Conservation (phyloP, 2,329 filamentous ascomycete genomes). For the Aphanocladium album region DNA sequence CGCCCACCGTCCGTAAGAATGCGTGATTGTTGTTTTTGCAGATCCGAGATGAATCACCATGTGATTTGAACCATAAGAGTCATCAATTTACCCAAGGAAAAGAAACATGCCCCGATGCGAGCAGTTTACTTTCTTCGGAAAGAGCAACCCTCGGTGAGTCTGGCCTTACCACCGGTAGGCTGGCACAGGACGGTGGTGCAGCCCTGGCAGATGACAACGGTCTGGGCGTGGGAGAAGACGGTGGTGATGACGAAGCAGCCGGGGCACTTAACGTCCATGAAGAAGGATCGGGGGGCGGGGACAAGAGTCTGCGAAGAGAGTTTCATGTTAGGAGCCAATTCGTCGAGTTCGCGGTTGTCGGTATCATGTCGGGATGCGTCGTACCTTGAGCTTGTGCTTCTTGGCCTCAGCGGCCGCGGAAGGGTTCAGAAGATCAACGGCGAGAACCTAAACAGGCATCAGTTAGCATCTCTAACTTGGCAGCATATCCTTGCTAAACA, state of each 20-base stretch:
- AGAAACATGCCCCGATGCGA: slow-evolving; percentile 37
- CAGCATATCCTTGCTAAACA: background rate
- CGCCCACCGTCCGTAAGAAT: slow-evolving; percentile 42
- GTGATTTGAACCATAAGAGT: slow-evolving; percentile 43
- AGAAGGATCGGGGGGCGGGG: slow-evolving; percentile 96
- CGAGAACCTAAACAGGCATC: slow-evolving; percentile 75
- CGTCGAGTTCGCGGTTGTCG: slow-evolving; percentile 10
- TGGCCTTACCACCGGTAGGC: slow-evolving; percentile 97
- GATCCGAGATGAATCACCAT: slow-evolving; percentile 53
- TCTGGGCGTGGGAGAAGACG: slow-evolving; percentile 99
- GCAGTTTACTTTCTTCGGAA: slow-evolving; percentile 98
- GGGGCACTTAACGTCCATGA: slow-evolving; percentile 99
- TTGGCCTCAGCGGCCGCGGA: slow-evolving; percentile 94
- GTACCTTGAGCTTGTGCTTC: slow-evolving; percentile 99
- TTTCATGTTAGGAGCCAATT: slow-evolving; percentile 18
- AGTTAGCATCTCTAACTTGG: slow-evolving; percentile 40
- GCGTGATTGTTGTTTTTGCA: slow-evolving; percentile 43
- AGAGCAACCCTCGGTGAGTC: slow-evolving; percentile 99
- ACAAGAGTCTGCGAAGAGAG: slow-evolving; percentile 67
- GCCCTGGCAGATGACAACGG: slow-evolving; percentile 98
- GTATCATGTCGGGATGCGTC: slow-evolving; percentile 16
- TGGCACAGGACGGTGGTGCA: slow-evolving; percentile 99
- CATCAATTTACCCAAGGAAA: slow-evolving; percentile 43
- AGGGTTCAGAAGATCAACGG: slow-evolving; percentile 99
- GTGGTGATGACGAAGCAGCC: slow-evolving; percentile 99